phyloP scores from a whole-genome alignment of 345 rosid species.

The Arabidopsis arenosa region DNA sequence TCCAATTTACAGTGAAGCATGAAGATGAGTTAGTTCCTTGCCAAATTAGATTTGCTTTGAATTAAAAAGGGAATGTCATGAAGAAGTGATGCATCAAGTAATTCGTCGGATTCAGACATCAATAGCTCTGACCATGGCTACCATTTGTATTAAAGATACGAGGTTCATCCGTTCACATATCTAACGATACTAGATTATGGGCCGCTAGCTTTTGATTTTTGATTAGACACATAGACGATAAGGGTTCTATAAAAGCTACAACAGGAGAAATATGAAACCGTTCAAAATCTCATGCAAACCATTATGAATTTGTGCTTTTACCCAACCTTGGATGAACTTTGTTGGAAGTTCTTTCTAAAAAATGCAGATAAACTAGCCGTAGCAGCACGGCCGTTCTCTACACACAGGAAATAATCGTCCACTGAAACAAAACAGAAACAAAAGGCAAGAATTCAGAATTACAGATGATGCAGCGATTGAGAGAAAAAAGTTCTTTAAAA shows the following conservation, averaged over 20 bases:
- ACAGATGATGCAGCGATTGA: background rate
- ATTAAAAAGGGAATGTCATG: background rate
- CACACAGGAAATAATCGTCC: conserved; percentile 72
- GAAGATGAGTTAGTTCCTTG: background rate
- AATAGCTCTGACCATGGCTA: conserved; percentile 54
- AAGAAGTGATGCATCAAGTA: background rate
- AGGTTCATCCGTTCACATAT: conserved; percentile 18
- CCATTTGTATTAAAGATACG: conserved; percentile 33
- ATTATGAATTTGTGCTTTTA: conserved; percentile 1
- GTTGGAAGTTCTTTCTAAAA: conserved; percentile 77
- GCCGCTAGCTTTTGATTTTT: background rate
- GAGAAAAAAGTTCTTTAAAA: background rate
- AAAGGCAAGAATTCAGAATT: background rate
- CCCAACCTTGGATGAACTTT: conserved; percentile 49
- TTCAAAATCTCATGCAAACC: background rate
- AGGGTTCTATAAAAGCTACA: conserved; percentile 2
- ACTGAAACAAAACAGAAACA: conserved; percentile 48
- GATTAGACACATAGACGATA: background rate
- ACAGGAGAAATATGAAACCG: conserved; percentile 1
- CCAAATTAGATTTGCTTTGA: background rate
- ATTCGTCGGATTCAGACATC: conserved; percentile 36
- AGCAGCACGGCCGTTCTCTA: conserved; percentile 79
- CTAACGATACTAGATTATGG: background rate
- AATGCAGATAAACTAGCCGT: conserved; percentile 70
- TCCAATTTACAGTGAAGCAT: no score